These are phyloP conservation scores for Wickerhamomyces sp. DNA, from an alignment of 1,139 yeast species.

Conservation along the genomic window DNA sequence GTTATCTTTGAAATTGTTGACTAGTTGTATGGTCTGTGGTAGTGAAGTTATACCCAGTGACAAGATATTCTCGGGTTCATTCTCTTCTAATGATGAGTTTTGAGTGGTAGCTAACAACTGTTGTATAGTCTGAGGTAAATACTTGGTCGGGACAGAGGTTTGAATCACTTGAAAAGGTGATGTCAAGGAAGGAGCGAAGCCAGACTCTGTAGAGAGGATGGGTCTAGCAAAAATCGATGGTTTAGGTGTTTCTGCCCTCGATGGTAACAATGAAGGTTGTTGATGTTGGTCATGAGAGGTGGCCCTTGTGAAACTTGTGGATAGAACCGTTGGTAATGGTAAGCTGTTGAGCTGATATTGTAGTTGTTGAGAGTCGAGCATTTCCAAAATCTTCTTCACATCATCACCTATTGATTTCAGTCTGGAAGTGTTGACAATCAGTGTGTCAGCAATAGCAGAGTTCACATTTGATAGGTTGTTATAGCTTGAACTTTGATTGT, in stretches of 20 bases:
- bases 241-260: not conserved
- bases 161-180: constrained; percentile 18
- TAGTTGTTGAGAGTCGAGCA: constrained; percentile 1
- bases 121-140: constrained; percentile 18
- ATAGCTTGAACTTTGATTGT: not conserved
- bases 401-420: constrained; percentile 3
- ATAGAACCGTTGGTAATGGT: not conserved
- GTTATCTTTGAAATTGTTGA: constrained; percentile 57
- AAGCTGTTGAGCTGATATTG: not conserved
- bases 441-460: constrained; percentile 5
- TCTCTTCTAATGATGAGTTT: constrained; percentile 8
- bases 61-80: constrained; percentile 20
- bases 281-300: not conserved
- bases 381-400: constrained; percentile 8
- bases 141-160: constrained; percentile 13
- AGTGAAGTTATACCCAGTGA: constrained; percentile 42
- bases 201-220: constrained; percentile 2
- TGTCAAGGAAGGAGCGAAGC: constrained; percentile 14
- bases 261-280: too few species aligned
- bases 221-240: not conserved
- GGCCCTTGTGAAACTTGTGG: not conserved
- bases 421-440: constrained; percentile 10
- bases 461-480: not conserved
- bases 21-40: constrained; percentile 35
- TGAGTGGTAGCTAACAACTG: constrained; percentile 18